phyloP scores from a whole-genome alignment of 78 protist species.

The Dictyostelium capitatum region DNA sequence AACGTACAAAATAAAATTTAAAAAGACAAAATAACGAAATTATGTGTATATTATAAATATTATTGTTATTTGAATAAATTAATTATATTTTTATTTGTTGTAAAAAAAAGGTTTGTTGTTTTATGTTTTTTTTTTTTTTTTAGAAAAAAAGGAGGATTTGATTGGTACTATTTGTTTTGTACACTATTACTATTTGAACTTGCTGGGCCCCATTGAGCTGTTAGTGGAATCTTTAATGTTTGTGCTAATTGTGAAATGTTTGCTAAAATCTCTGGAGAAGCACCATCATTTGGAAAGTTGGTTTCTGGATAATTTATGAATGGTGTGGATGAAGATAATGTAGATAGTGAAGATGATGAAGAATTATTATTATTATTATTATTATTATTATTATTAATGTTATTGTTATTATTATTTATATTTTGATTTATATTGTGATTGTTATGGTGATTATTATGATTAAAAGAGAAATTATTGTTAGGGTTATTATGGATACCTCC shows the following conservation, averaged over 20 bases:
- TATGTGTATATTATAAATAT: too few relatives aligned
- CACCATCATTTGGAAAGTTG: constrained; percentile 15
- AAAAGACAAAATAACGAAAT: too few relatives aligned
- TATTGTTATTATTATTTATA: background rate
- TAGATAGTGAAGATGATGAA: too few relatives aligned
- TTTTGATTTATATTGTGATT: too few relatives aligned
- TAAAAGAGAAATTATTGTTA: background rate
- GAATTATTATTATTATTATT: background rate
- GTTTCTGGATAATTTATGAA: constrained; percentile 11
- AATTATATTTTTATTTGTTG: too few relatives aligned
- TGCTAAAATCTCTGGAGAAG: constrained; percentile 42
- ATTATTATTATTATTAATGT: background rate
- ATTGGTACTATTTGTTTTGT: background rate
- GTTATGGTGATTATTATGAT: background rate
- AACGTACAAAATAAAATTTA: too few relatives aligned
- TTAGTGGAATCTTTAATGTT: constrained; percentile 1
- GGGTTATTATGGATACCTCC: background rate
- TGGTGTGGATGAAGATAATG: background rate
- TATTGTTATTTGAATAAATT: too few relatives aligned
- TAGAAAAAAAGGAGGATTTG: too few relatives aligned
- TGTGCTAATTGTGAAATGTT: constrained; percentile 47
- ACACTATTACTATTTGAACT: background rate
- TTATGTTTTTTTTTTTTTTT: too few relatives aligned
- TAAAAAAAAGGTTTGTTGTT: too few relatives aligned
- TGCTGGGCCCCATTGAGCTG: background rate